Conservation (phyloP, 441 rosid species). For the Erysimum cheiri region DNA sequence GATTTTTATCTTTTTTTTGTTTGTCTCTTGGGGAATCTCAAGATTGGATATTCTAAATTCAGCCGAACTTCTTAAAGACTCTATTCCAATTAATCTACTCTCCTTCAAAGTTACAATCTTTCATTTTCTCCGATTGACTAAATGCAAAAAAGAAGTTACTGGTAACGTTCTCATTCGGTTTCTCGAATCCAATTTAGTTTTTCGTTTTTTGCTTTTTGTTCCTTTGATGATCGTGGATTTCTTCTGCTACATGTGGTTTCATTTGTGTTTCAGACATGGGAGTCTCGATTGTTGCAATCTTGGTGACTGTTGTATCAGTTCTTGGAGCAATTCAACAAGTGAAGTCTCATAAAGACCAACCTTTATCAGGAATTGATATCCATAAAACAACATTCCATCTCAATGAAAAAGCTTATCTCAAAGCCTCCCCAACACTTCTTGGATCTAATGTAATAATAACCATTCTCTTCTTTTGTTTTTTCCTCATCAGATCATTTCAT, state of each 20-base stretch:
- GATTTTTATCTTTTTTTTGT: background rate
- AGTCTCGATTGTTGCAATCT: conserved; percentile 38
- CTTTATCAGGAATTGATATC: conserved; percentile 68
- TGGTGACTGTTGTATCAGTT: conserved; percentile 43
- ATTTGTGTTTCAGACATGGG: conserved; percentile 41
- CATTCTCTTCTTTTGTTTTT: background rate
- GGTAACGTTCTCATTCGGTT: conserved; percentile 17
- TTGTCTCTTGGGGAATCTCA: conserved; percentile 4
- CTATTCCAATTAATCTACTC: background rate
- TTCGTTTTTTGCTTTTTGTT: background rate
- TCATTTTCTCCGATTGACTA: background rate
- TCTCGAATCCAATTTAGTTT: background rate
- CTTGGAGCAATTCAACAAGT: conserved; percentile 52
- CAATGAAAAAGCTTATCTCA: conserved; percentile 52
- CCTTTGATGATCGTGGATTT: background rate
- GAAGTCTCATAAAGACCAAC: conserved; percentile 65
- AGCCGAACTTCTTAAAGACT: background rate
- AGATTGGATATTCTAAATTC: conserved; percentile 22
- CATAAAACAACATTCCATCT: conserved; percentile 52
- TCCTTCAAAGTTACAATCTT: conserved; percentile 15
- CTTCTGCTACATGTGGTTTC: conserved; percentile 6
- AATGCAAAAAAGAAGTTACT: background rate
- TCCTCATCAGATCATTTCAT: background rate
- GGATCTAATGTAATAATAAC: conserved; percentile 59
- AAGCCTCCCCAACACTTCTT: conserved; percentile 66